phyloP scores from a whole-genome alignment of 2,329 filamentous ascomycete species.

The Sporothrix sp. region DNA sequence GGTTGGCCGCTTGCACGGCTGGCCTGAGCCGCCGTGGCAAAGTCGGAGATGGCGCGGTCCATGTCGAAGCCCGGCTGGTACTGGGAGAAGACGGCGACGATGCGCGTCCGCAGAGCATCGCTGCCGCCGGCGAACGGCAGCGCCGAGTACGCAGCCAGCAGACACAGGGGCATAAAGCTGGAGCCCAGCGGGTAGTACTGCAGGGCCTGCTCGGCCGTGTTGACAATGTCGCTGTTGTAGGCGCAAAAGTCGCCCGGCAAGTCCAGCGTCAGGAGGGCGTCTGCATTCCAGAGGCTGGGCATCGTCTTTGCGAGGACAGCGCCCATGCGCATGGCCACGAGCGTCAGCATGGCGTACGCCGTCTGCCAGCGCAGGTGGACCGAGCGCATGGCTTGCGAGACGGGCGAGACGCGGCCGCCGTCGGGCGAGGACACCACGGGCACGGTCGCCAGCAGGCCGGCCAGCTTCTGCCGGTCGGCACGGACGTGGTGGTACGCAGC shows the following conservation, averaged over 20 bases:
- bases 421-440: not conserved
- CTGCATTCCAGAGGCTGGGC: not conserved
- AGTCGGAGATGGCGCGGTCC: not conserved
- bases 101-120: not conserved
- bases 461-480: not conserved
- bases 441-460: not conserved
- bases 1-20: not conserved
- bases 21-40: not conserved
- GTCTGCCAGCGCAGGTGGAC: conserved; percentile 12
- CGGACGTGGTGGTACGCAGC: not conserved
- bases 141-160: conserved; percentile 8
- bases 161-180: conserved; percentile 12
- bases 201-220: conserved; percentile 1
- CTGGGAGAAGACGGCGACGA: not conserved
- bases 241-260: not conserved
- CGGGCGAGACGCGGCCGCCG: not conserved
- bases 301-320: not conserved
- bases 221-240: conserved; percentile 7
- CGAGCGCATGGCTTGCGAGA: not conserved
- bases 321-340: conserved; percentile 12
- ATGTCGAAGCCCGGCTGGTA: conserved; percentile 2
- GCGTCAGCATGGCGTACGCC: conserved; percentile 8
- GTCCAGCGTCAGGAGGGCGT: not conserved
- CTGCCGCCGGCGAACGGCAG: not conserved
- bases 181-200: conserved; percentile 15